Percentiles rank a stretch among this genome's conserved stretches.
Conservation (phyloP, 352 stramenopile species). For the Pythium myriotylum region DNA sequence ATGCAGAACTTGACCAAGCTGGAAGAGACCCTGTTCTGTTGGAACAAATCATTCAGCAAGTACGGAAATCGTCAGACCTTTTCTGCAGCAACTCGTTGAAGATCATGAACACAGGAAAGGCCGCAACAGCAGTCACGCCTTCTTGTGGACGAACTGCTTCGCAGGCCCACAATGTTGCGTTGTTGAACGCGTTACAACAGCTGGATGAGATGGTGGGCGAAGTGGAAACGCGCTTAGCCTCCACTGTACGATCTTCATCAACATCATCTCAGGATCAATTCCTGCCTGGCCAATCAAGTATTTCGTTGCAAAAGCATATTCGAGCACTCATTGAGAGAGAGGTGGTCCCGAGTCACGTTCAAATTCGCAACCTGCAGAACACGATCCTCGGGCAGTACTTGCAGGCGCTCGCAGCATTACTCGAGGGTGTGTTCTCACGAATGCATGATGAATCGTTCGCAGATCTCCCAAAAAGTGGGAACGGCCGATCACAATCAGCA, state of each 20-base stretch:
- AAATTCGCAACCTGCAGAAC: slow-evolving; percentile 60
- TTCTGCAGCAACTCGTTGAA: slow-evolving; percentile 74
- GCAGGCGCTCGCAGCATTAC: slow-evolving; percentile 51
- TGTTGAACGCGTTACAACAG: slow-evolving; percentile 70
- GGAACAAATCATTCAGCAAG: slow-evolving; percentile 57
- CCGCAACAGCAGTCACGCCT: slow-evolving; percentile 45
- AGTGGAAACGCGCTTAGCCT: slow-evolving; percentile 42
- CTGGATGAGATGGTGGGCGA: slow-evolving; percentile 68
- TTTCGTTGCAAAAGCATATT: slow-evolving; percentile 43
- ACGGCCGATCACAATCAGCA: background rate
- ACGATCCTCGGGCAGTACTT: slow-evolving; percentile 74
- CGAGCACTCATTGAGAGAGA: slow-evolving; percentile 42
- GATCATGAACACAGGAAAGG: slow-evolving; percentile 73
- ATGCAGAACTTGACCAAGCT: slow-evolving; percentile 66
- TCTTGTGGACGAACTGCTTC: slow-evolving; percentile 58
- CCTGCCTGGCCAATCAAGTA: background rate
- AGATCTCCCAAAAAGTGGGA: slow-evolving; percentile 31
- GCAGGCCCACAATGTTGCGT: slow-evolving; percentile 79
- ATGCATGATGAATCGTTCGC: slow-evolving; percentile 89
- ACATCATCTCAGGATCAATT: slow-evolving; percentile 4
- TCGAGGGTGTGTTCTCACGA: slow-evolving; percentile 70
- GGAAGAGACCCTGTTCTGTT: slow-evolving; percentile 62
- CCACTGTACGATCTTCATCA: slow-evolving; percentile 7
- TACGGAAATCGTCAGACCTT: slow-evolving; percentile 61
- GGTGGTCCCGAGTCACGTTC: slow-evolving; percentile 46